These are phyloP conservation scores for Chalaropsis thielavioides DNA, from an alignment of 2,329 filamentous ascomycete genomes.

Conservation along the genomic window DNA sequence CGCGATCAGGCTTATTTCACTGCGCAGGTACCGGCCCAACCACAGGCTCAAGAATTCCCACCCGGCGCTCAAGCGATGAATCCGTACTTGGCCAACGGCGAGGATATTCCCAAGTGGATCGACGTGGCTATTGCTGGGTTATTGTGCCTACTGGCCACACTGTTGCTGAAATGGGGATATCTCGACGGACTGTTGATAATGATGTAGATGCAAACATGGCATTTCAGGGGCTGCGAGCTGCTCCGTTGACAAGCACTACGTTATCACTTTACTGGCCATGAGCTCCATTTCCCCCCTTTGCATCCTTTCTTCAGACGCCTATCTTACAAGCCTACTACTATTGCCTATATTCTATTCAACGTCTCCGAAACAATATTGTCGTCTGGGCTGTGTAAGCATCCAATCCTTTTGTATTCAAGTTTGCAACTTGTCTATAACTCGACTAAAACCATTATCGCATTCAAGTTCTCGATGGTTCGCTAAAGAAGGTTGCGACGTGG, in stretches of 20 bases:
- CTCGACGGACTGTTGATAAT: conserved; percentile 4
- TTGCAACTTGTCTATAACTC: background rate
- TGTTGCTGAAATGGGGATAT: conserved; percentile 40
- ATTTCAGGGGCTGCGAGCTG: too few relatives aligned
- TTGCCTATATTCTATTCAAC: too few relatives aligned
- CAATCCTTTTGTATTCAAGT: background rate
- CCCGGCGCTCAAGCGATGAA: conserved; percentile 5
- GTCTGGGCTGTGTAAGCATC: background rate
- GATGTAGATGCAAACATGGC: background rate
- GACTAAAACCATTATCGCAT: background rate
- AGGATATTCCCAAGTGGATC: conserved; percentile 56
- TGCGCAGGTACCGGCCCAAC: background rate
- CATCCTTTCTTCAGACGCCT: too few relatives aligned
- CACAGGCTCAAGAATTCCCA: background rate
- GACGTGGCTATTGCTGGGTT: conserved; percentile 68
- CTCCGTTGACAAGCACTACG: too few relatives aligned
- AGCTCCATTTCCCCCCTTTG: too few relatives aligned
- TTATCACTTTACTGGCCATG: too few relatives aligned
- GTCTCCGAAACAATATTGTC: too few relatives aligned
- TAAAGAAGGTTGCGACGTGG: background rate
- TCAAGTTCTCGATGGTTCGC: background rate
- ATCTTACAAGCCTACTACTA: too few relatives aligned
- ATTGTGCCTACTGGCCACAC: conserved; percentile 51
- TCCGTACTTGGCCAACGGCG: conserved; percentile 23
- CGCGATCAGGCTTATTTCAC: background rate